These are phyloP conservation scores for Mycothermus thermophilus DNA, from an alignment of 495 filamentous ascomycete species.

Conservation along the genomic window DNA sequence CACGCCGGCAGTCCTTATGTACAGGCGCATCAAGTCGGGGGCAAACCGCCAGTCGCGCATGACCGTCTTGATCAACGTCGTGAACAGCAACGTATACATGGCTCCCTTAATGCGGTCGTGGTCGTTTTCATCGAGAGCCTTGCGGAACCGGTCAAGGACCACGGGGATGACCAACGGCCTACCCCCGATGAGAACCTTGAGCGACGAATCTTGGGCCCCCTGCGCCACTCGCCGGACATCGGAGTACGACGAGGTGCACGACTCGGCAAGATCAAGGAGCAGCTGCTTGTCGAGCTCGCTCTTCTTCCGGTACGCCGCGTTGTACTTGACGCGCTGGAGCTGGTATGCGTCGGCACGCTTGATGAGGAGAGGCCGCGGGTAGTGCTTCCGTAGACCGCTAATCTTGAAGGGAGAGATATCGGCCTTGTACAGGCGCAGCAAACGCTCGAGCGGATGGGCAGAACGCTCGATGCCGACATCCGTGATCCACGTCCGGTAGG, in stretches of 20 bases:
- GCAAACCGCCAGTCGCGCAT: constrained; percentile 87
- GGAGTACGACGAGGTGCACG: constrained; percentile 85
- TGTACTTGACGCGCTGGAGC: constrained; percentile 81
- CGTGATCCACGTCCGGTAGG: constrained; percentile 92
- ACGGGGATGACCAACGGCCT: constrained; percentile 78
- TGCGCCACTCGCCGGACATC: constrained; percentile 92
- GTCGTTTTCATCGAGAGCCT: constrained; percentile 69
- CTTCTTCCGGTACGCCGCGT: constrained; percentile 70
- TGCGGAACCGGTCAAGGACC: constrained; percentile 62
- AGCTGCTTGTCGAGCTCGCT: constrained; percentile 73
- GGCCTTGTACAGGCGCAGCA: constrained; percentile 63
- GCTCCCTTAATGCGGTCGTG: constrained; percentile 86
- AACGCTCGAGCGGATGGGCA: constrained; percentile 80
- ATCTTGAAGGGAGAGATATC: constrained; percentile 90
- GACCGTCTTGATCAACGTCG: constrained; percentile 75
- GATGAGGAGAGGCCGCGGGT: constrained; percentile 77
- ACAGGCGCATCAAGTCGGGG: constrained; percentile 69
- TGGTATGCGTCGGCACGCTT: constrained; percentile 90
- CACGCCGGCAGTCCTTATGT: constrained; percentile 75
- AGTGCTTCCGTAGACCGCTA: constrained; percentile 79
- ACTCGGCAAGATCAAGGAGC: constrained; percentile 77
- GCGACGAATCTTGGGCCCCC: constrained; percentile 76
- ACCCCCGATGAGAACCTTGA: constrained; percentile 81
- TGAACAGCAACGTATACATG: constrained; percentile 77
- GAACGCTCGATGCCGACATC: constrained; percentile 94